Base-by-base conservation (phyloP, 768 basidiomycete species). In the Tremella yokohamensis region DNA sequence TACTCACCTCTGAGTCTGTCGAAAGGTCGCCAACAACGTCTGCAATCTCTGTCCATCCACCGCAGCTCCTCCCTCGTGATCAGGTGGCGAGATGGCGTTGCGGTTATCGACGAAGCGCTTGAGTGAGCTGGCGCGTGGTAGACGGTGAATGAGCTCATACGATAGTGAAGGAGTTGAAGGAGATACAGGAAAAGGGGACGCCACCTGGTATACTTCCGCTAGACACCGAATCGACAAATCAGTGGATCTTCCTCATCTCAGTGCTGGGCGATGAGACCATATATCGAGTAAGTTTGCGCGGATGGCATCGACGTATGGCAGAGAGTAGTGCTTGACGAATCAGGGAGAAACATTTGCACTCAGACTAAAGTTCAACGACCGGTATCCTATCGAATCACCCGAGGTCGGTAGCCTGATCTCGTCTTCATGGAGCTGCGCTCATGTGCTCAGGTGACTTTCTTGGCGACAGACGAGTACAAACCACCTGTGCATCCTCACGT, bases 401-500 rank as follows among this genome's bases (percentile, higher is more conserved):
- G 60, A 70, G 56, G 70, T 71, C 18, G 19, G 66, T 52, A n/a
- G 2, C 15, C 0, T 15, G 9, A 11, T 20, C 45, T 34, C 24
- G 34, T 7, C 15, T 20, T 20, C 9, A 3, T 4, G 29, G n/a
- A n/a, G 40, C 39, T 15, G 9, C 13, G 34, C 49, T 62, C 40
- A 58, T 45, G 15, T 26, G 9, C 16, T 8, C 20, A 74, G 73
- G 73, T 76, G 8, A 73, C 72, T 0, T 76, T 73, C 49, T 19
- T 73, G 19, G 61, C 55, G 2, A 64, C 70, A 58, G 34, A 34
- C 12, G 44, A 62, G 16, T 73, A 69, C 60, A 53, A 61, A 49
- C 58, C 71, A 6, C 74, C 74, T 1, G 2, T 72, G 45, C 72
- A 73, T 68, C 72, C 72, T 22, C 74, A 76, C 38, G 59, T 73